These are phyloP conservation scores for Eucalyptus microcorys DNA, from an alignment of 345 rosid species.

Conservation along the genomic window DNA sequence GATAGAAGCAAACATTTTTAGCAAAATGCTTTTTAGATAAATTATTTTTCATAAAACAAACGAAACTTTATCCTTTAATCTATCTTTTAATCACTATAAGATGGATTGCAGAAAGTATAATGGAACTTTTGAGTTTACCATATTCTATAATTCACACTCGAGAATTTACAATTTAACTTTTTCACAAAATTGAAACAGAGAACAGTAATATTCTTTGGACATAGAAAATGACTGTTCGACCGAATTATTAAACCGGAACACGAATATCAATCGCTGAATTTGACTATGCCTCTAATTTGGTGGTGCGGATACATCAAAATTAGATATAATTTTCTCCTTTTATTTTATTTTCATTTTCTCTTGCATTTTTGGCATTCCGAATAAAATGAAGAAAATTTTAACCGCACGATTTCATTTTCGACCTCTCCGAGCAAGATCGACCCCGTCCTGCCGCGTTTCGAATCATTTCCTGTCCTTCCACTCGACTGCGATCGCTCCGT, in stretches of 20 bases:
- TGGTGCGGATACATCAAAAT: neutral
- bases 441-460: neutral
- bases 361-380: neutral
- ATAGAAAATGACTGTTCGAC: neutral
- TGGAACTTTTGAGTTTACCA: neutral
- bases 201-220: neutral
- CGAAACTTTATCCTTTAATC: neutral
- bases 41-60: too few relatives aligned
- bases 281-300: neutral
- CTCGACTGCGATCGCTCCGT: neutral
- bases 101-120: neutral
- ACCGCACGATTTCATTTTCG: neutral
- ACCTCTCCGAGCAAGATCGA: neutral
- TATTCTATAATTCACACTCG: neutral
- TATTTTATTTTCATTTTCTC: neutral
- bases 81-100: neutral
- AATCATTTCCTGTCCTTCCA: neutral
- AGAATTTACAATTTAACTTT: neutral
- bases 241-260: neutral
- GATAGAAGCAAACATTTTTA: neutral
- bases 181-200: neutral
- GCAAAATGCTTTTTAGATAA: accelerated
- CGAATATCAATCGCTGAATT: neutral
- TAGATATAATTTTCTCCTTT: neutral
- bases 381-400: neutral